phyloP scores from a whole-genome alignment of 75 land plant species.

The Pinus albicaulis region DNA sequence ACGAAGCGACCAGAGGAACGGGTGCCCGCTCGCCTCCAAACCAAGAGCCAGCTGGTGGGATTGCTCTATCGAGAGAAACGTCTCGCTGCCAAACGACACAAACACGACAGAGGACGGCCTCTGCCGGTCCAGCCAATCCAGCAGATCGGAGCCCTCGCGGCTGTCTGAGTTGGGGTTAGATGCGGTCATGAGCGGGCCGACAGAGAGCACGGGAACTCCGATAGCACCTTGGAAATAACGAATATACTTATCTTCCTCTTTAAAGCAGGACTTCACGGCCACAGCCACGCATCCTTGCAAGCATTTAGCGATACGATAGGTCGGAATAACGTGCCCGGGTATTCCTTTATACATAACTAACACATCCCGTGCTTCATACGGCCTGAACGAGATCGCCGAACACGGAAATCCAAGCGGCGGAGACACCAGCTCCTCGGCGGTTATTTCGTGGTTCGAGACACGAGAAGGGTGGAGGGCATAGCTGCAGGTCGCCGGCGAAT shows the following conservation, averaged over 20 bases:
- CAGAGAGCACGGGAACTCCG: constrained; percentile 20
- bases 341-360: neutral
- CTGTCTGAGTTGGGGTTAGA: neutral
- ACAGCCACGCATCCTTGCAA: too few species aligned
- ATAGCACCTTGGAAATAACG: constrained; percentile 14
- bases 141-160: constrained; percentile 6
- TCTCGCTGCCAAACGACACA: constrained; percentile 58
- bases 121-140: constrained; percentile 28
- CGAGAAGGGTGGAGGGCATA: too few species aligned
- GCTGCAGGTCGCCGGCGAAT: constrained; percentile 1
- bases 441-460: neutral
- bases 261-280: neutral
- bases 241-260: neutral
- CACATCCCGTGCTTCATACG: neutral
- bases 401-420: neutral
- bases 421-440: neutral
- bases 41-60: constrained; percentile 40
- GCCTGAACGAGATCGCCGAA: neutral
- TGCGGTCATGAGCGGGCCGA: constrained; percentile 31
- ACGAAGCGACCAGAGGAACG: constrained; percentile 50
- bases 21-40: constrained; percentile 33
- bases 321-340: neutral
- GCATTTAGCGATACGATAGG: too few species aligned
- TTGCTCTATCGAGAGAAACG: constrained; percentile 20
- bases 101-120: constrained; percentile 29